A percentile compares a stretch with the other conserved stretches of the same genome.
Evolutionary conservation across 352 stramenopile species (phyloP).

Genomic region (Phytophthora syringae): DNA sequence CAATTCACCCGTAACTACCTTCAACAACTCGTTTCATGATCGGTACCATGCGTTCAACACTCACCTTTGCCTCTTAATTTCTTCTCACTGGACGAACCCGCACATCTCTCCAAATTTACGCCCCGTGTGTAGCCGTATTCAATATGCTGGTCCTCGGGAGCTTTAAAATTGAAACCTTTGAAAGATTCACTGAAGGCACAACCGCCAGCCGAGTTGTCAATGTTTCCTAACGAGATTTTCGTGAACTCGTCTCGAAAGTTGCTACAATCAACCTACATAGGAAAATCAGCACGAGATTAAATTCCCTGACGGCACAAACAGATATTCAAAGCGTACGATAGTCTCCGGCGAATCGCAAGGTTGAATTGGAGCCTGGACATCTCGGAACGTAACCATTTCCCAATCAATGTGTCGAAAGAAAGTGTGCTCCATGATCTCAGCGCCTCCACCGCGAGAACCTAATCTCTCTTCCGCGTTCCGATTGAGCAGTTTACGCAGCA

Average conservation of each 20-base stretch:
- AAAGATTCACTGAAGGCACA: conserved; percentile 73
- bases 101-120: conserved; percentile 26
- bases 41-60: too few relatives aligned
- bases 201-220: conserved; percentile 36
- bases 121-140: conserved; percentile 67
- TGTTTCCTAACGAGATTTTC: conserved; percentile 50
- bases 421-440: conserved; percentile 61
- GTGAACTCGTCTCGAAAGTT: conserved; percentile 93
- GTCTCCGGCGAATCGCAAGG: conserved; percentile 55
- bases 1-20: conserved; percentile 1
- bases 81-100: too few relatives aligned
- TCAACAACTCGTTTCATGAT: not conserved
- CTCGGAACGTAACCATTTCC: conserved; percentile 67
- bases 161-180: conserved; percentile 88
- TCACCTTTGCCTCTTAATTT: too few relatives aligned
- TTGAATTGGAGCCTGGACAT: conserved; percentile 65
- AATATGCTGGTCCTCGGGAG: conserved; percentile 49
- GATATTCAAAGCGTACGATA: conserved; percentile 46
- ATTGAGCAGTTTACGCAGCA: conserved; percentile 60
- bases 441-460: conserved; percentile 53
- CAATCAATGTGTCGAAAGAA: conserved; percentile 79
- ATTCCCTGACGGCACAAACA: not conserved
- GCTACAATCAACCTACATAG: conserved; percentile 37
- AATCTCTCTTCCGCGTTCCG: conserved; percentile 55
- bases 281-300: not conserved